Conservation (phyloP, 73 alveolate genomes). For the Tetrahymena malaccensis region DNA sequence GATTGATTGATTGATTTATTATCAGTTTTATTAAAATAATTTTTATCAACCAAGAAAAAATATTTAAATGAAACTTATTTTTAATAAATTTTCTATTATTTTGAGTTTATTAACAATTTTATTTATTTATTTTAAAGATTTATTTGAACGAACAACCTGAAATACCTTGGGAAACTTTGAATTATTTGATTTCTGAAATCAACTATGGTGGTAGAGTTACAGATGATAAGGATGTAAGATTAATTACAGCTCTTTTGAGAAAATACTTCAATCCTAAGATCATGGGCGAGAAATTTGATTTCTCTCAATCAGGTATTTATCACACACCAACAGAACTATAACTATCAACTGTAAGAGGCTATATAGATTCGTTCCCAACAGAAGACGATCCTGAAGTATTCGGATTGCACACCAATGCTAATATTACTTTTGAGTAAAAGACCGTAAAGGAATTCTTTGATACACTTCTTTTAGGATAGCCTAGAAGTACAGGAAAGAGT, state of each 20-base stretch:
- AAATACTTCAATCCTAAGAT: conserved; percentile 76
- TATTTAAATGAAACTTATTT: too few species aligned
- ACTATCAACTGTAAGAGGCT: conserved; percentile 64
- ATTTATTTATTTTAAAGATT: conserved; percentile 43
- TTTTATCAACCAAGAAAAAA: too few species aligned
- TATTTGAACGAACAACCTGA: conserved; percentile 92
- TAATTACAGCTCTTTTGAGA: conserved; percentile 91
- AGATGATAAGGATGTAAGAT: conserved; percentile 97
- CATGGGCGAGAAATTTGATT: conserved; percentile 40
- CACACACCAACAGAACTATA: conserved; percentile 68
- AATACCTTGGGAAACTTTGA: conserved; percentile 83
- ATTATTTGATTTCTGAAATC: conserved; percentile 88
- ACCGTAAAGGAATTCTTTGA: conserved; percentile 90
- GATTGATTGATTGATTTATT: too few species aligned
- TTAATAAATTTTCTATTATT: too few species aligned
- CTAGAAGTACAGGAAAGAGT: conserved; percentile 88
- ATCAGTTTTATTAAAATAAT: too few species aligned
- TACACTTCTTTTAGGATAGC: conserved; percentile 87
- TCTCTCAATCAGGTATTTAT: conserved; percentile 80
- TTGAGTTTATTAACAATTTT: too few species aligned
- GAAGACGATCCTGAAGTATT: conserved; percentile 99
- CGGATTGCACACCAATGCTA: conserved; percentile 99
- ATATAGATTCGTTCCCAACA: conserved; percentile 89
- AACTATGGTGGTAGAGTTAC: conserved; percentile 99
- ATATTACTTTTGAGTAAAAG: conserved; percentile 91